These are phyloP conservation scores for Triticum aestivum DNA, from an alignment of 176 grass and related monocot genomes.

Conservation along the genomic window IWGSC_CS_RefSeq_v2.1 NC_057794.1:5032905-5033404, in stretches of 20 bases:
- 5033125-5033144: constrained; percentile 87
- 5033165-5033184: constrained; percentile 26
- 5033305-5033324: constrained; percentile 20
- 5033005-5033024: constrained; percentile 65
- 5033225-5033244: not conserved
- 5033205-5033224: not conserved
- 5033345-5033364: not conserved
- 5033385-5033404: not conserved
- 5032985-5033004: not conserved
- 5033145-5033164: constrained; percentile 78
- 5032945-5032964: not conserved
- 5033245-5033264: constrained; percentile 11
- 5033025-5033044: constrained; percentile 86
- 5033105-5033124: constrained; percentile 81
- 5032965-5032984: not conserved
- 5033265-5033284: not conserved
- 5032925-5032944: too few relatives aligned
- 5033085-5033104: constrained; percentile 81
- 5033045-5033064: constrained; percentile 90
- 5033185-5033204: not conserved
- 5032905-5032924: not conserved
- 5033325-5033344: not conserved
- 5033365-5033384: not conserved
- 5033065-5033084: constrained; percentile 70
- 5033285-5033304: not conserved